Percentiles rank a stretch among this genome's conserved stretches.
Conservation (phyloP, 192 early-diverging fungal genomes). For the Coemansia sp. region DNA sequence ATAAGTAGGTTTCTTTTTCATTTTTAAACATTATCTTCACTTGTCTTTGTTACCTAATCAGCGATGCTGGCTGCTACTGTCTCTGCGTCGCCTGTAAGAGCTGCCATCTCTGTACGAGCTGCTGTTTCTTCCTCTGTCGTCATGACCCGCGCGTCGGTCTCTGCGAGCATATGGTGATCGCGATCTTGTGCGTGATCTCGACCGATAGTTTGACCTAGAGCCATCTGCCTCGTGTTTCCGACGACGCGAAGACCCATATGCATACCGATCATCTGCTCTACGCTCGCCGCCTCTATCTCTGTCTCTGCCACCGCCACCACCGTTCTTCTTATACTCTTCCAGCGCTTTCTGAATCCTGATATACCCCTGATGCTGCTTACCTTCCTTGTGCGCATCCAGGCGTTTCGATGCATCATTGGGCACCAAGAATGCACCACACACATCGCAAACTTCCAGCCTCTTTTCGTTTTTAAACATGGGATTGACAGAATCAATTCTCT, state of each 20-base stretch:
- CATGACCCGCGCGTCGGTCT: constrained; percentile 17
- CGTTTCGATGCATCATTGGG: constrained; percentile 80
- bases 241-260: constrained; percentile 12
- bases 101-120: constrained; percentile 21
- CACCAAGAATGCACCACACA: constrained; percentile 82
- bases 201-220: neutral
- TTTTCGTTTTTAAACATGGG: constrained; percentile 72
- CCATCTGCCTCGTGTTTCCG: constrained; percentile 18
- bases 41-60: neutral
- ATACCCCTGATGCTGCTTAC: constrained; percentile 85
- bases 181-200: constrained; percentile 19
- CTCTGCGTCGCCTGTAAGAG: constrained; percentile 28
- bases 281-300: constrained; percentile 13
- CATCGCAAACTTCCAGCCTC: constrained; percentile 77
- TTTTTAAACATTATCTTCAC: too few species aligned
- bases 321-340: constrained; percentile 60
- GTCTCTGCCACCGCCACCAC: constrained; percentile 8
- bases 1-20: too few species aligned
- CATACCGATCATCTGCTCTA: constrained; percentile 13
- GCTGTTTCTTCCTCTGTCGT: constrained; percentile 5
- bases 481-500: constrained; percentile 57
- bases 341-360: constrained; percentile 72
- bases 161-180: constrained; percentile 19
- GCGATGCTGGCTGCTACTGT: constrained; percentile 13
- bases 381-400: constrained; percentile 77